Conservation (phyloP, 306 rosid genomes). For the Lathyrus aphaca region DNA sequence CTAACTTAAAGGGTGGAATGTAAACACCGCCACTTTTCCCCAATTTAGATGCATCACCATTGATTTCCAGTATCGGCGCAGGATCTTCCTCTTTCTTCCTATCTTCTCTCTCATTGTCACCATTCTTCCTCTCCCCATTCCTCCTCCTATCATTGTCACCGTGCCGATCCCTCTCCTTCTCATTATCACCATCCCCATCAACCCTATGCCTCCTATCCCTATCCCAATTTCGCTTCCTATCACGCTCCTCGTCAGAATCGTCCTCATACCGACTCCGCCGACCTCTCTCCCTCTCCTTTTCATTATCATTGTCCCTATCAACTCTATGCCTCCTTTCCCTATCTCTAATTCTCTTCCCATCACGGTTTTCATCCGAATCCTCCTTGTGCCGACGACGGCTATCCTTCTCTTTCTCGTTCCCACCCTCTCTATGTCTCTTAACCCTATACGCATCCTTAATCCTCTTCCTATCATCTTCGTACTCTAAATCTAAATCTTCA, state of each 20-base stretch:
- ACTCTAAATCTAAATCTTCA: background rate
- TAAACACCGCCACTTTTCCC: slow-evolving; percentile 96
- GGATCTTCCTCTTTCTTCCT: slow-evolving; percentile 49
- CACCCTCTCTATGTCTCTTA: background rate
- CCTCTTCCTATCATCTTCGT: background rate
- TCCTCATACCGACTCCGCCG: background rate
- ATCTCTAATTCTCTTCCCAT: background rate
- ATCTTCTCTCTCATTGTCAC: slow-evolving; percentile 25
- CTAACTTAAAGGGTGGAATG: slow-evolving; percentile 92
- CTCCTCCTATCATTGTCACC: slow-evolving; percentile 19
- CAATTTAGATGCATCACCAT: slow-evolving; percentile 51
- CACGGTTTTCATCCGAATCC: background rate
- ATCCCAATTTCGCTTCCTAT: slow-evolving; percentile 3
- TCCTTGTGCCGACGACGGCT: background rate
- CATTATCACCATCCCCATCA: slow-evolving; percentile 4
- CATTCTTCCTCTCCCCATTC: slow-evolving; percentile 25
- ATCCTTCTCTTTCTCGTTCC: background rate
- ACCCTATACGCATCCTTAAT: background rate
- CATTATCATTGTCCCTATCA: background rate
- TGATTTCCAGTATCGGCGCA: slow-evolving; percentile 44
- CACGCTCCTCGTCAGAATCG: background rate
- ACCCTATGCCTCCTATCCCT: slow-evolving; percentile 15
- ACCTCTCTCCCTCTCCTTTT: background rate
- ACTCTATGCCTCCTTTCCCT: background rate
- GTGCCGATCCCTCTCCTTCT: slow-evolving; percentile 1